Percentiles rank a stretch among this genome's conserved stretches.
phyloP scores from a whole-genome alignment of 495 filamentous ascomycete species.

The Viridothelium virens region DNA sequence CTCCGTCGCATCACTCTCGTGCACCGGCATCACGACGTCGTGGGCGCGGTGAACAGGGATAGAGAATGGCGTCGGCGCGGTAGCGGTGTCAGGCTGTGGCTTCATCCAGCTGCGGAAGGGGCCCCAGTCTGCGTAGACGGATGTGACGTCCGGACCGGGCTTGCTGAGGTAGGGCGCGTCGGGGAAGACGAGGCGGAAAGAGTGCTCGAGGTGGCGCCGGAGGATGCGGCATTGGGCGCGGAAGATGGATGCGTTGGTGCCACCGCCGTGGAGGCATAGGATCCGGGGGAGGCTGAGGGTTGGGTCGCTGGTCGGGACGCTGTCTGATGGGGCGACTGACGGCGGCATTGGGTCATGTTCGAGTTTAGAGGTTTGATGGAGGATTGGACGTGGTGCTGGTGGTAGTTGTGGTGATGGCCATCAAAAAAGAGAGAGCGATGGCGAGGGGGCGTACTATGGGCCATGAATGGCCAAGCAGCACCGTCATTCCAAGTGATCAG shows the following conservation, averaged over 20 bases:
- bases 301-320: neutral
- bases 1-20: neutral
- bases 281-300: slow-evolving; percentile 6
- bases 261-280: neutral
- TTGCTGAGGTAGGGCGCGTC: neutral
- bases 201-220: neutral
- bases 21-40: neutral
- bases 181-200: neutral
- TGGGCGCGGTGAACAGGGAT: neutral
- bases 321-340: neutral
- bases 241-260: neutral
- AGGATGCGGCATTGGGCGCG: neutral
- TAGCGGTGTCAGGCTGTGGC: neutral
- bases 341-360: neutral
- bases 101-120: neutral
- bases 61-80: neutral
- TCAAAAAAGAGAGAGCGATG: neutral
- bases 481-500: neutral
- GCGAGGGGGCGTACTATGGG: neutral
- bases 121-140: neutral
- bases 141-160: neutral
- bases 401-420: neutral
- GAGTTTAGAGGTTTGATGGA: neutral
- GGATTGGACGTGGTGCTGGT: neutral
- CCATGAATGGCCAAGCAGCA: neutral